phyloP scores from a whole-genome alignment of 371 early-diverging fungal species.

The Smittium mucronatum region DNA sequence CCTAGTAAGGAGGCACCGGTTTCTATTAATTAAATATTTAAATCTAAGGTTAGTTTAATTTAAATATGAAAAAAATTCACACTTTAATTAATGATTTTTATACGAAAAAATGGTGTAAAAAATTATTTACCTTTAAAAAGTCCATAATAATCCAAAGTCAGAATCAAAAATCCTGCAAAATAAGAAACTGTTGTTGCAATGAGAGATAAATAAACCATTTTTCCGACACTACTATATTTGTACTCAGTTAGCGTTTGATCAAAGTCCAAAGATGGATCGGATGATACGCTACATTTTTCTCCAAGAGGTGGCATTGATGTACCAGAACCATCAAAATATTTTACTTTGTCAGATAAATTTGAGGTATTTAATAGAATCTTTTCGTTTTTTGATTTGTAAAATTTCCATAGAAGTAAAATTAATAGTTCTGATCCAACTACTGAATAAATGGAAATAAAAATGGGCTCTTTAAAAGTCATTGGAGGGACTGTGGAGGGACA shows the following conservation, averaged over 20 bases:
- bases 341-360: too few relatives aligned
- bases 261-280: background rate
- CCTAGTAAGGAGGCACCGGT: background rate
- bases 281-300: background rate
- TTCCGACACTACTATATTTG: slow-evolving; percentile 1
- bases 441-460: slow-evolving; percentile 43
- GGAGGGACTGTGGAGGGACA: slow-evolving; percentile 40
- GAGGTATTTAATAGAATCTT: too few relatives aligned
- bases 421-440: slow-evolving; percentile 32
- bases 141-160: background rate
- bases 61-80: too few relatives aligned
- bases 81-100: too few relatives aligned
- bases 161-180: background rate
- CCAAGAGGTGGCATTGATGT: background rate
- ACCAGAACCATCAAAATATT: slow-evolving; percentile 16
- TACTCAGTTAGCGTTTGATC: slow-evolving; percentile 3
- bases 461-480: slow-evolving; percentile 43
- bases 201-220: background rate
- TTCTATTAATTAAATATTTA: background rate
- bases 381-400: slow-evolving; percentile 23
- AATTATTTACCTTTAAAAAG: background rate
- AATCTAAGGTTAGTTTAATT: background rate
- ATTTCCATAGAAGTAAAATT: slow-evolving; percentile 37
- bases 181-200: background rate
- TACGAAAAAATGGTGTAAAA: too few relatives aligned